Base-by-base conservation (phyloP, 176 grass and related monocot species). In the Aegilops umbellulata region DNA sequence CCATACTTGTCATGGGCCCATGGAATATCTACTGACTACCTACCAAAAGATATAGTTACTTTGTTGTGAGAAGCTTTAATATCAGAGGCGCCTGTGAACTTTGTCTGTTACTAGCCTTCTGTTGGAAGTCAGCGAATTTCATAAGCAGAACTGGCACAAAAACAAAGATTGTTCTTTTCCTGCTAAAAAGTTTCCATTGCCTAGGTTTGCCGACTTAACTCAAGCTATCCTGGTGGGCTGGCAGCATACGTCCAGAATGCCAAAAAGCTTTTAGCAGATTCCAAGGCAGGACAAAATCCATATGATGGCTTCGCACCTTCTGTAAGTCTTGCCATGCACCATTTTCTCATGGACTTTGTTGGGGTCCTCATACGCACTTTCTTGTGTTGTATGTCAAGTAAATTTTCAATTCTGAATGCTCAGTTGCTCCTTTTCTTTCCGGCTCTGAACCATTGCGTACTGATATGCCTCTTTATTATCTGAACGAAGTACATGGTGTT, bases 241-340 rank as follows among this genome's bases (percentile, higher is more conserved):
- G 35, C 57, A 65, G 86, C 86, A 5, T 96, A 99, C 62, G 93
- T 96, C 80, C 84, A 94, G 82, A 99, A 99, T 87, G 97, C 97
- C 42, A 94, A 78, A 75, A 94, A 87, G 78, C 90, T 98, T 42
- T 82, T 98, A 83, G 91, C 92, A 38, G 96, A 98, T 85, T 98
- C 96, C 25, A 98, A 92, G 85, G 88, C 84, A 60, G 88, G 94
- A 65, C 95, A 92, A 90, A 98, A 94, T 91, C 94, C 97, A 38
- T 98, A 94, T 70, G 92, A 95, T 57, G 97, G 94, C 22, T 98
- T 98, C 82, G 88, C 66, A 17, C 97, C 97, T 58, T 95, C 97
- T 31, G 94, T 98, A 88, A 95, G 97, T 91, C 65, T 60, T 41
- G 9, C 19, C 5, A 16, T 82, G 15, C 27, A 0, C 3, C 46